A percentile compares a stretch with the other conserved stretches of the same genome.
Conservation (phyloP, 306 rosid genomes). For the Cucurbita argyrosperma region DNA sequence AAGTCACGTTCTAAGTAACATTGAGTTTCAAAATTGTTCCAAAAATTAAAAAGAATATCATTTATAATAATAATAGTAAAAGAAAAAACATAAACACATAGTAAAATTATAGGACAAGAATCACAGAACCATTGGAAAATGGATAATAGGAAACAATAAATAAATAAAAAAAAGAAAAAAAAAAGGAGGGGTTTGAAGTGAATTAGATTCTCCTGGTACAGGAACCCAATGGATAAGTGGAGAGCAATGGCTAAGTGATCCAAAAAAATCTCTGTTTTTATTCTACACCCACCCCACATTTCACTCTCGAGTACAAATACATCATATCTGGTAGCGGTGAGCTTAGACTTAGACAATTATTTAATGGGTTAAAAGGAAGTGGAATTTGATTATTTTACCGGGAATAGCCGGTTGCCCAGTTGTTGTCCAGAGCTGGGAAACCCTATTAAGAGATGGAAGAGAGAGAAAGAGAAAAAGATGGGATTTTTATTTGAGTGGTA, state of each 20-base stretch:
- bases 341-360: too few species aligned
- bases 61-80: too few species aligned
- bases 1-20: too few species aligned
- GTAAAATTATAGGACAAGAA: too few species aligned
- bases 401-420: constrained; percentile 40
- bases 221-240: neutral
- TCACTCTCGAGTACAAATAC: too few species aligned
- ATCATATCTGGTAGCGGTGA: too few species aligned
- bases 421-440: constrained; percentile 30
- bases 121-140: too few species aligned
- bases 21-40: too few species aligned
- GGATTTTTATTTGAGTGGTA: neutral
- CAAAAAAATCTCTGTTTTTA: neutral
- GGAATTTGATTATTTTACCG: constrained; percentile 9
- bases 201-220: constrained; percentile 3
- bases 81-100: too few species aligned
- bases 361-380: too few species aligned
- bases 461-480: neutral
- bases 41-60: too few species aligned
- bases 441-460: constrained; percentile 16
- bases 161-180: neutral
- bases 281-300: neutral
- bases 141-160: too few species aligned
- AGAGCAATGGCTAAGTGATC: neutral
- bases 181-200: neutral